A percentile compares a stretch with the other conserved stretches of the same genome.
Evolutionary conservation across 306 rosid species (phyloP).

Genomic region (Psophocarpus tetragonolobus): DNA sequence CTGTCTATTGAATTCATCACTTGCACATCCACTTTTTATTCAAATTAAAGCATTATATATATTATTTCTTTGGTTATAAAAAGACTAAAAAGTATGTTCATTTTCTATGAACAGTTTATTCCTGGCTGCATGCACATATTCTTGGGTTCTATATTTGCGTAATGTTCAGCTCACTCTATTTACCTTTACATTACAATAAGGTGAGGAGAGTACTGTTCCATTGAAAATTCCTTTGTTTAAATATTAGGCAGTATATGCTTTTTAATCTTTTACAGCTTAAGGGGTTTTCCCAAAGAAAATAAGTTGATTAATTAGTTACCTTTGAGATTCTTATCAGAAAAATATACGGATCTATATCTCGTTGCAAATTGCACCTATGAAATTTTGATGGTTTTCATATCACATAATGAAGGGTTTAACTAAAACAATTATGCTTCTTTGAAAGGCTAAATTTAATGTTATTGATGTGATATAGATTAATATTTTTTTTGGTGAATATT

Average conservation of each 20-base stretch:
- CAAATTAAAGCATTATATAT: conserved; percentile 15
- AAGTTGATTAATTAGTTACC: neutral
- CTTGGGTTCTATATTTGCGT: neutral
- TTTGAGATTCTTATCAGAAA: neutral
- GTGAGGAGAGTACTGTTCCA: neutral
- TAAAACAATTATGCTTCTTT: neutral
- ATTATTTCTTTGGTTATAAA: conserved; percentile 3
- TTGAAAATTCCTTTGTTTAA: neutral
- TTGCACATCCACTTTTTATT: conserved; percentile 16
- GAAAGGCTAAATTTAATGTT: neutral
- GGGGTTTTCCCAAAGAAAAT: neutral
- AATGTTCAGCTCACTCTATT: neutral
- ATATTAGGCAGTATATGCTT: neutral
- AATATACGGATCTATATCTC: neutral
- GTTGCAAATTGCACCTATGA: neutral
- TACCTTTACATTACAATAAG: conserved; percentile 18
- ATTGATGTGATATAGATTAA: neutral
- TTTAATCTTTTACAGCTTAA: neutral
- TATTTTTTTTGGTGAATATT: too few species aligned
- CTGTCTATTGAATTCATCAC: neutral
- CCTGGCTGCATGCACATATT: conserved; percentile 31
- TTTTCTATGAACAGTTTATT: conserved; percentile 24
- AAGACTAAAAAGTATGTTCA: conserved; percentile 30
- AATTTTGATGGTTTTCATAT: neutral
- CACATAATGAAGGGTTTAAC: neutral